phyloP scores from a whole-genome alignment of 2,329 filamentous ascomycete species.

The Pyrenophora tritici-repentis region DNA sequence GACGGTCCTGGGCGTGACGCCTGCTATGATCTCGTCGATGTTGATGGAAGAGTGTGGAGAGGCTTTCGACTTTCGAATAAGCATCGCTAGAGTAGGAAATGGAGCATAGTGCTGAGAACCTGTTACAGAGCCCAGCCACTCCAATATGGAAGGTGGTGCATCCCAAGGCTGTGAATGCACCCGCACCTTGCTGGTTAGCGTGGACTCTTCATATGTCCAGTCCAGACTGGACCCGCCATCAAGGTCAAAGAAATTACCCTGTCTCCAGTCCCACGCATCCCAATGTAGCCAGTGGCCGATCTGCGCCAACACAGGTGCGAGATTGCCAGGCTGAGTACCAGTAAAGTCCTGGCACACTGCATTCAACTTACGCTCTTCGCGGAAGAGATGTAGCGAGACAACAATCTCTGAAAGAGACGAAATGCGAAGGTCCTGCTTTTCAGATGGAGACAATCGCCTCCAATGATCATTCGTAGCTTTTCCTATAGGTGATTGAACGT shows the following conservation, averaged over 20 bases:
- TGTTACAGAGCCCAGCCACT: conserved; percentile 51
- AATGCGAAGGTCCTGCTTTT: conserved; percentile 47
- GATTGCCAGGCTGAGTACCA: conserved; percentile 51
- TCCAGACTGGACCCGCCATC: conserved; percentile 62
- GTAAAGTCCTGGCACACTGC: conserved; percentile 59
- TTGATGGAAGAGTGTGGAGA: conserved; percentile 46
- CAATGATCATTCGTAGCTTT: conserved; percentile 55
- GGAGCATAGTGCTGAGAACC: conserved; percentile 36
- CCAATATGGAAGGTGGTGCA: conserved; percentile 63
- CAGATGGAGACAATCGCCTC: conserved; percentile 57
- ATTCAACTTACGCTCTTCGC: conserved; percentile 86
- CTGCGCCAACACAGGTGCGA: conserved; percentile 80
- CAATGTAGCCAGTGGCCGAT: conserved; percentile 83
- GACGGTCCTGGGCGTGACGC: conserved; percentile 59
- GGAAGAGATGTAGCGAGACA: conserved; percentile 78
- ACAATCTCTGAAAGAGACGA: conserved; percentile 70
- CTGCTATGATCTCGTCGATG: conserved; percentile 42
- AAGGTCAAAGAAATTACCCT: conserved; percentile 62
- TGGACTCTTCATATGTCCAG: conserved; percentile 62
- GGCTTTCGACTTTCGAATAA: conserved; percentile 44
- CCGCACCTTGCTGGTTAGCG: conserved; percentile 31
- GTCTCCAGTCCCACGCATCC: conserved; percentile 61
- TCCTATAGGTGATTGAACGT: conserved; percentile 41
- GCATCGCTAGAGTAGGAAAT: conserved; percentile 46
- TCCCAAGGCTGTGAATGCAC: conserved; percentile 44